Evolutionary conservation across 768 basidiomycete genomes (phyloP).

Genomic region (Suillus discolor): DNA sequence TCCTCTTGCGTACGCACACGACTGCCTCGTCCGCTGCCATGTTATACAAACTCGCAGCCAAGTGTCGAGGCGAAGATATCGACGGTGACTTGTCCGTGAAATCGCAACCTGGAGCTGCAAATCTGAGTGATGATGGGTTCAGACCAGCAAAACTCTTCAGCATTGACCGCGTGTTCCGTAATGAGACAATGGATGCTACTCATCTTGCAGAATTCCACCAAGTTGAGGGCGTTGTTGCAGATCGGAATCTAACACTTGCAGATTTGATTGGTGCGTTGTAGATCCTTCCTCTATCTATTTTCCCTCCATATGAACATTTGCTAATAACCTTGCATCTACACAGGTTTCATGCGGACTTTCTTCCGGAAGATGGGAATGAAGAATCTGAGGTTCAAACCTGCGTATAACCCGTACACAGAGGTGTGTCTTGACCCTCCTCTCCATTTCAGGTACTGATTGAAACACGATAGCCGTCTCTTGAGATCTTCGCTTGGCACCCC

Average conservation of each 20-base stretch:
- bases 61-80: slow-evolving; percentile 62
- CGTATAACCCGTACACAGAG: slow-evolving; percentile 98
- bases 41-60: slow-evolving; percentile 92
- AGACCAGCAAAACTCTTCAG: slow-evolving; percentile 93
- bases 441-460: slow-evolving; percentile 1
- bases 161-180: slow-evolving; percentile 98
- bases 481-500: slow-evolving; percentile 98
- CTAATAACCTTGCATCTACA: not conserved
- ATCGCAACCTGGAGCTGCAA: slow-evolving; percentile 20
- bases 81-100: slow-evolving; percentile 21
- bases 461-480: slow-evolving; percentile 76
- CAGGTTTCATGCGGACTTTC: slow-evolving; percentile 98
- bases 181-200: slow-evolving; percentile 98
- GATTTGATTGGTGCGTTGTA: slow-evolving; percentile 82
- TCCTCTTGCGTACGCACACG: slow-evolving; percentile 95
- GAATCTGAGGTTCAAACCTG: slow-evolving; percentile 95
- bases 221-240: slow-evolving; percentile 99
- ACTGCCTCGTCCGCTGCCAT: slow-evolving; percentile 93
- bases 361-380: slow-evolving; percentile 98
- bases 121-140: slow-evolving; percentile 66
- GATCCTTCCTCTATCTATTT: not conserved
- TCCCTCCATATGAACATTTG: not conserved
- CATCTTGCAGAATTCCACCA: slow-evolving; percentile 99
- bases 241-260: slow-evolving; percentile 87
- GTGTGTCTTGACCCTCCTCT: slow-evolving; percentile 36